A percentile compares a stretch with the other conserved stretches of the same genome.
These are phyloP conservation scores for Kwoniella botswanensis DNA, from an alignment of 768 basidiomycete genomes.

Conservation along the genomic window DNA sequence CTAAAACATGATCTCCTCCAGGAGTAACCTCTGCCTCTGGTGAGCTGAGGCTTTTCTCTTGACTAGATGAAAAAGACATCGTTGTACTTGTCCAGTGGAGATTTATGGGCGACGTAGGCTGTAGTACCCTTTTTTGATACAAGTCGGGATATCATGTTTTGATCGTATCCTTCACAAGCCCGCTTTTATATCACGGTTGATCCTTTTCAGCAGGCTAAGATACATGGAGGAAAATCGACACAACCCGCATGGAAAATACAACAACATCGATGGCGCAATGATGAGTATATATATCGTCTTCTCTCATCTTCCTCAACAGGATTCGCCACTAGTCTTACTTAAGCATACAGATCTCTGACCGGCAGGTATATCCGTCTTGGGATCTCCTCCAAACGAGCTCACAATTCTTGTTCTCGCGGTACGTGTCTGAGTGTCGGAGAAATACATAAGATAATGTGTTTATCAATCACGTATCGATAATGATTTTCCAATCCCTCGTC, in stretches of 20 bases:
- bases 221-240: background rate
- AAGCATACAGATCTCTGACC: background rate
- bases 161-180: too few species aligned
- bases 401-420: background rate
- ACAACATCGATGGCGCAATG: background rate
- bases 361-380: too few species aligned
- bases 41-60: background rate
- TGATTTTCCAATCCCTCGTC: background rate
- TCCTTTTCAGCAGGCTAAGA: background rate
- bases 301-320: too few species aligned
- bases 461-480: conserved; percentile 3
- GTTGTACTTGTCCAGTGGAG: background rate
- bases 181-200: too few species aligned
- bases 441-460: background rate
- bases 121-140: too few species aligned
- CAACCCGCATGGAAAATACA: too few species aligned
- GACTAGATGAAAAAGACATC: background rate
- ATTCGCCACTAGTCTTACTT: background rate
- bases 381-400: too few species aligned
- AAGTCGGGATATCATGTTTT: too few species aligned
- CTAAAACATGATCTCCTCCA: background rate
- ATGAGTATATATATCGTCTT: background rate
- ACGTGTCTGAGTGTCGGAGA: background rate
- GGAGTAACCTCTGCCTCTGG: background rate
- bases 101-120: background rate